Base-by-base conservation (phyloP, 73 alveolate genomes). In the Stentor coeruleus region DNA sequence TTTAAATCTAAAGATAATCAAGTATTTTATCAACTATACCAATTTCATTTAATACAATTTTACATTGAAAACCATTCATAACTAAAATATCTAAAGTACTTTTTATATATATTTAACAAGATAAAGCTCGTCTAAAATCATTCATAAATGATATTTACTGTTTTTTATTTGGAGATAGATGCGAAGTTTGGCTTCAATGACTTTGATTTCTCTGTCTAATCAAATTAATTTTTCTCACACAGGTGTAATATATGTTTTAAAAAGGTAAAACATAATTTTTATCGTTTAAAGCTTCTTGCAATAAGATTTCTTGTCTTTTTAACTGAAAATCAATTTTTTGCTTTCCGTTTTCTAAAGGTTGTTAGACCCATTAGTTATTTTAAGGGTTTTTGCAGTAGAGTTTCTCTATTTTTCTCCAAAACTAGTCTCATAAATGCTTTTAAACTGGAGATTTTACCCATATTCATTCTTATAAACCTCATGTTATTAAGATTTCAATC, bases 271-370 rank as follows among this genome's bases (percentile, higher is more conserved):
- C 11, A 33, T 66, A 66, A 66, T 66, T 31, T 66, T 40, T 0
- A 28, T 66, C 79, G n/a, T 31, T 66, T 33, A 66, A 20, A 26
- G 79, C n/a, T 66, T 66, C 79, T 26, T 59, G 66, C 20, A 49
- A 49, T 49, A 49, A 49, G 20, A 49, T 49, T 49, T 49, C 66
- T 49, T 49, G 66, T 49, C 20, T 49, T 49, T 49, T 49, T 20
- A 49, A 49, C 66, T 49, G 66, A 6, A 49, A 11, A 6, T 49
- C 28, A 49, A 49, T 6, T 20, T 49, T 49, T 6, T 49, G 6
- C 20, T 49, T 49, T 20, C 20, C 66, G 20, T 6, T 20, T 49
- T 49, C 66, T 11, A 49, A 20, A 49, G 66, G 66, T 11, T 20
- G n/a, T n/a, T n/a, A n/a, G n/a, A n/a, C n/a, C n/a, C n/a, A n/a